phyloP scores from a whole-genome alignment of 495 filamentous ascomycete genomes.

The Cercophora sp. region DNA sequence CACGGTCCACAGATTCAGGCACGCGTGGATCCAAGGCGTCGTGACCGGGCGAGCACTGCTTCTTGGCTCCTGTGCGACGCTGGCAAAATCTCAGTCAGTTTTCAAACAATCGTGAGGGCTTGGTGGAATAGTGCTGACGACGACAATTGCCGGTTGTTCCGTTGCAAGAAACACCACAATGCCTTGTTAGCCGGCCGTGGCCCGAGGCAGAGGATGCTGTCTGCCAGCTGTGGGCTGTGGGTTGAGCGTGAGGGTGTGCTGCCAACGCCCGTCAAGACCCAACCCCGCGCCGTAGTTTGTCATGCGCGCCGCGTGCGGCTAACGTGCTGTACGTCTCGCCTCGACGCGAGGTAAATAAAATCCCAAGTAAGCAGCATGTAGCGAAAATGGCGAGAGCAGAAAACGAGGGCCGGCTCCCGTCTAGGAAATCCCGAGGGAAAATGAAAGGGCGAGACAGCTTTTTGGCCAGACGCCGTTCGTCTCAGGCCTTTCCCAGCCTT shows the following conservation, averaged over 20 bases:
- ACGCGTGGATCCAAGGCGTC: constrained; percentile 9
- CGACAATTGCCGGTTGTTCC: too few relatives aligned
- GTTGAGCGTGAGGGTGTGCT: neutral
- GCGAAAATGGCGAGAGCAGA: neutral
- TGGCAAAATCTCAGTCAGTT: constrained; percentile 13
- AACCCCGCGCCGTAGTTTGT: neutral
- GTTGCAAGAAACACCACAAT: too few relatives aligned
- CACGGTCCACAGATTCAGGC: constrained; percentile 15
- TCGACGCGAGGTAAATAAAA: constrained; percentile 3
- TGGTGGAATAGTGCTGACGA: constrained; percentile 12
- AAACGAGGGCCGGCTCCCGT: neutral
- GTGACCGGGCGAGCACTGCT: constrained; percentile 5
- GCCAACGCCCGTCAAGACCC: neutral
- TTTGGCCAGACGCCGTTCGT: neutral
- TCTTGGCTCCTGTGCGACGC: constrained; percentile 6
- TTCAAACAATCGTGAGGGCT: constrained; percentile 15
- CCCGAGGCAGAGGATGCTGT: too few relatives aligned
- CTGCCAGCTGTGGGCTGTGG: too few relatives aligned
- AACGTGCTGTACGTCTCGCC: constrained; percentile 1
- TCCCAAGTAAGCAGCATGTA: neutral
- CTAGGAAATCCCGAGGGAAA: constrained; percentile 3
- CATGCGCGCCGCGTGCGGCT: constrained; percentile 9
- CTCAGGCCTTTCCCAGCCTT: constrained; percentile 11
- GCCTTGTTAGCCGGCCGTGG: too few relatives aligned
- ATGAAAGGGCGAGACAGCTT: neutral